Conservation (phyloP, 2,329 filamentous ascomycete species). For the Fusarium udum region DNA sequence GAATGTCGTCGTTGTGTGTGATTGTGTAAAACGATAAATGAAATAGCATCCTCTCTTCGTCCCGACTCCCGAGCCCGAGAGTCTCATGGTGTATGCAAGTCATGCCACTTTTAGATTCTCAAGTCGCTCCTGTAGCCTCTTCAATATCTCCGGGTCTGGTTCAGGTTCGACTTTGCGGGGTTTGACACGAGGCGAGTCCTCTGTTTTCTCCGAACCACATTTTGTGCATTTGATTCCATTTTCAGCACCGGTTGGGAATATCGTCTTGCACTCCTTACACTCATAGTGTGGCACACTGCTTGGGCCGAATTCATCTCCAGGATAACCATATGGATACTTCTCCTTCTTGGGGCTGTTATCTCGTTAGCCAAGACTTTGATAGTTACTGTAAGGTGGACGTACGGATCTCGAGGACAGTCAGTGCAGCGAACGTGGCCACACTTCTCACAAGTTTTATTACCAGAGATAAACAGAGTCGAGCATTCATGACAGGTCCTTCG, state of each 20-base stretch:
- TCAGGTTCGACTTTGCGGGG: conserved; percentile 69
- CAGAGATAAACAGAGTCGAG: conserved; percentile 66
- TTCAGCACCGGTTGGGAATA: conserved; percentile 62
- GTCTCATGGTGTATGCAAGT: background rate
- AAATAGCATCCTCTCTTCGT: conserved; percentile 38
- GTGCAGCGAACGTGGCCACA: conserved; percentile 82
- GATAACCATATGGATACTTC: conserved; percentile 76
- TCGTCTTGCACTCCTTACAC: conserved; percentile 71
- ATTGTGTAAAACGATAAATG: conserved; percentile 15
- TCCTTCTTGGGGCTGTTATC: conserved; percentile 67
- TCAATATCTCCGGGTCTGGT: conserved; percentile 69
- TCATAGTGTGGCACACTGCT: conserved; percentile 63
- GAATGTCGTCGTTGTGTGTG: conserved; percentile 25
- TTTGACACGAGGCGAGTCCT: conserved; percentile 65
- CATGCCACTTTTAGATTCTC: conserved; percentile 53
- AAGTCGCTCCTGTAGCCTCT: conserved; percentile 66
- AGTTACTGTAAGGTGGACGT: conserved; percentile 53
- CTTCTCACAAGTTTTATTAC: conserved; percentile 69
- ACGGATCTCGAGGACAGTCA: conserved; percentile 83
- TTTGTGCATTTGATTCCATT: conserved; percentile 65
- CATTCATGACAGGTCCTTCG: conserved; percentile 82
- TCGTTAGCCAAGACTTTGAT: conserved; percentile 13
- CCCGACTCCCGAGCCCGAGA: conserved; percentile 16
- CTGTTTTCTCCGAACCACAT: conserved; percentile 70
- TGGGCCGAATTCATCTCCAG: conserved; percentile 68